These are phyloP conservation scores for Calonectria fujianensis DNA, from an alignment of 2,329 filamentous ascomycete species.

Conservation along the genomic window DNA sequence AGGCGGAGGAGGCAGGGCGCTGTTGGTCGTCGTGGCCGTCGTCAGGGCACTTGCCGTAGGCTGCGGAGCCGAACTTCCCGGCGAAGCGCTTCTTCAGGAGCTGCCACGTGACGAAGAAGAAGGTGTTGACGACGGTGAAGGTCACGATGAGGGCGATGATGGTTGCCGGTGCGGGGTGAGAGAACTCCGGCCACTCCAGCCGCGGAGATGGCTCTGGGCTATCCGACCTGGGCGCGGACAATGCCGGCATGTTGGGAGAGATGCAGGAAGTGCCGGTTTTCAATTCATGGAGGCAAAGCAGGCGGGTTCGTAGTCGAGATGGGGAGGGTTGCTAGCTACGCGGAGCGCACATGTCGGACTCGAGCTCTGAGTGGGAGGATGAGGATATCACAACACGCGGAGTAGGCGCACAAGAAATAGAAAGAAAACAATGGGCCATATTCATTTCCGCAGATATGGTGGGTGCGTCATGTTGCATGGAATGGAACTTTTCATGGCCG, in stretches of 20 bases:
- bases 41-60: slow-evolving; percentile 18
- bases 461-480: slow-evolving; percentile 38
- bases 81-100: slow-evolving; percentile 43
- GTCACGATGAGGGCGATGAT: slow-evolving; percentile 48
- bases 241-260: slow-evolving; percentile 27
- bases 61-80: slow-evolving; percentile 40
- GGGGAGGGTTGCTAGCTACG: not conserved
- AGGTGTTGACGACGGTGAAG: slow-evolving; percentile 45
- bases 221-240: slow-evolving; percentile 14
- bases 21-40: not conserved
- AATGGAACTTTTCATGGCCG: slow-evolving; percentile 44
- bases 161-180: slow-evolving; percentile 45
- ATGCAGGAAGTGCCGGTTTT: not conserved
- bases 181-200: slow-evolving; percentile 40
- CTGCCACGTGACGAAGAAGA: slow-evolving; percentile 48
- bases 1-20: not conserved
- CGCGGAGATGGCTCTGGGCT: slow-evolving; percentile 24
- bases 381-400: not conserved
- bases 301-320: not conserved
- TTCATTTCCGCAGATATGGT: slow-evolving; percentile 36
- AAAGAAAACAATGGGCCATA: slow-evolving; percentile 46
- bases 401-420: slow-evolving; percentile 16
- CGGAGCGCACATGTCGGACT: not conserved
- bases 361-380: not conserved
- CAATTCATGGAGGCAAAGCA: slow-evolving; percentile 25